Percentiles rank a stretch among this genome's conserved stretches.
Evolutionary conservation across 2,329 filamentous ascomycete species (phyloP).

Genomic region (Dothideomycetes sp.): DNA sequence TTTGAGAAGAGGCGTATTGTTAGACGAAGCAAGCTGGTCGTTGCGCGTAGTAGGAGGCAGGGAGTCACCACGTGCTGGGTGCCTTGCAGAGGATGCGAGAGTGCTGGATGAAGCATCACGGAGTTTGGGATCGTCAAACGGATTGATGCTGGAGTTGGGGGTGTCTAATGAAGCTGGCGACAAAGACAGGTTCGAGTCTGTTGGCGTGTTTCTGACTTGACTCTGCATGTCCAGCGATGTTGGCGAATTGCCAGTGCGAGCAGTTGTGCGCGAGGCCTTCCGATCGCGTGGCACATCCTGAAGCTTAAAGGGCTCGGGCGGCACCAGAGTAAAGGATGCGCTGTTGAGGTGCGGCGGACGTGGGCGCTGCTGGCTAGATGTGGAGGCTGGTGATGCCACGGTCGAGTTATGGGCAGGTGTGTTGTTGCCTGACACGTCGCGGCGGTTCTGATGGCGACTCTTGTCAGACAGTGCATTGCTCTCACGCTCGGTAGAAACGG

Average conservation of each 20-base stretch:
- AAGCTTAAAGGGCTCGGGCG: constrained; percentile 53
- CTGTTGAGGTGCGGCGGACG: constrained; percentile 22
- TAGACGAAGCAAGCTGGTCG: constrained; percentile 19
- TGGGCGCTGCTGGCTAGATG: constrained; percentile 19
- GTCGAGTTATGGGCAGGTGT: constrained; percentile 21
- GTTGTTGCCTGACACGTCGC: constrained; percentile 20
- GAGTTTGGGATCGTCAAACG: constrained; percentile 30
- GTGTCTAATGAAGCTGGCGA: constrained; percentile 32
- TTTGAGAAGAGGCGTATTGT: constrained; percentile 31
- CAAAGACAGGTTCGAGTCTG: constrained; percentile 10
- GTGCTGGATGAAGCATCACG: constrained; percentile 23
- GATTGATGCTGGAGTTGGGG: constrained; percentile 29
- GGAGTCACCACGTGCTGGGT: constrained; percentile 50
- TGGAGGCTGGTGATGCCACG: constrained; percentile 21
- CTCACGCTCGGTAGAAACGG: constrained; percentile 37
- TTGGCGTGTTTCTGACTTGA: constrained; percentile 3
- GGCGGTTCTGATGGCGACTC: constrained; percentile 38
- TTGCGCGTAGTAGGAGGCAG: constrained; percentile 32
- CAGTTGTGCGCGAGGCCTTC: constrained; percentile 31
- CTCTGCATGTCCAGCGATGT: constrained; percentile 1
- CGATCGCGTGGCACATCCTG: constrained; percentile 69
- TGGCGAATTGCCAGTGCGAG: constrained; percentile 20
- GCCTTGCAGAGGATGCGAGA: constrained; percentile 30
- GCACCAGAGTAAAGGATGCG: constrained; percentile 20
- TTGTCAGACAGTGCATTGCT: constrained; percentile 10